phyloP scores from a whole-genome alignment of 139 green algal genomes.

The Micractinium conductrix region DNA sequence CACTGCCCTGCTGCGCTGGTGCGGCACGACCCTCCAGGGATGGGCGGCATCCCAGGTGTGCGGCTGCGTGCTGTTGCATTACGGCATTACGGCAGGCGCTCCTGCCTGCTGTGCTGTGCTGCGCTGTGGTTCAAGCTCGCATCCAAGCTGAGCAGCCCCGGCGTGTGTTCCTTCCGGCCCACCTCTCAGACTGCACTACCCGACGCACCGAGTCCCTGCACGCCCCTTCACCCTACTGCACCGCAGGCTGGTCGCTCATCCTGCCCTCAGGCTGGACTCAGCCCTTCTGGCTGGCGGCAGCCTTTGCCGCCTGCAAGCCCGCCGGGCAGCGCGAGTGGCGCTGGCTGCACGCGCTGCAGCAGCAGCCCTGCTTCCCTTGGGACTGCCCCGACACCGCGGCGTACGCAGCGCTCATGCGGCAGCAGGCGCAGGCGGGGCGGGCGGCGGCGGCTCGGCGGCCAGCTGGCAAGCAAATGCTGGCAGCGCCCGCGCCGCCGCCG shows the following conservation, averaged over 20 bases:
- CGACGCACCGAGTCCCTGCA: too few relatives aligned
- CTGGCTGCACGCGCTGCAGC: conserved; percentile 50
- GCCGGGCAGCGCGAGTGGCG: conserved; percentile 70
- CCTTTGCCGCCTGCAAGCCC: conserved; percentile 36
- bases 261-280: conserved; percentile 57
- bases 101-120: neutral
- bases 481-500: neutral
- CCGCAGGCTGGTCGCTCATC: conserved; percentile 66
- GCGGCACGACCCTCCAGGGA: neutral
- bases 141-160: too few relatives aligned
- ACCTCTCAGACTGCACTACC: too few relatives aligned
- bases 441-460: conserved; percentile 20
- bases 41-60: conserved; percentile 1
- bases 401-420: conserved; percentile 9
- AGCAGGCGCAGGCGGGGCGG: conserved; percentile 5
- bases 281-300: conserved; percentile 56
- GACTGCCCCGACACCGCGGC: conserved; percentile 60
- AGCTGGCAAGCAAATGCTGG: conserved; percentile 4
- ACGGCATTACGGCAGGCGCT: too few relatives aligned
- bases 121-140: too few relatives aligned
- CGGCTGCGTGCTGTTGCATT: too few relatives aligned
- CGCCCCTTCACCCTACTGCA: neutral
- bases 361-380: conserved; percentile 49
- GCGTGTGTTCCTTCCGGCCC: too few relatives aligned
- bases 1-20: conserved; percentile 40